Percentiles rank a stretch among this genome's conserved stretches.
These are phyloP conservation scores for Trichosporon sp. DNA, from an alignment of 1,284 basidiomycete species.

Conservation along the genomic window DNA sequence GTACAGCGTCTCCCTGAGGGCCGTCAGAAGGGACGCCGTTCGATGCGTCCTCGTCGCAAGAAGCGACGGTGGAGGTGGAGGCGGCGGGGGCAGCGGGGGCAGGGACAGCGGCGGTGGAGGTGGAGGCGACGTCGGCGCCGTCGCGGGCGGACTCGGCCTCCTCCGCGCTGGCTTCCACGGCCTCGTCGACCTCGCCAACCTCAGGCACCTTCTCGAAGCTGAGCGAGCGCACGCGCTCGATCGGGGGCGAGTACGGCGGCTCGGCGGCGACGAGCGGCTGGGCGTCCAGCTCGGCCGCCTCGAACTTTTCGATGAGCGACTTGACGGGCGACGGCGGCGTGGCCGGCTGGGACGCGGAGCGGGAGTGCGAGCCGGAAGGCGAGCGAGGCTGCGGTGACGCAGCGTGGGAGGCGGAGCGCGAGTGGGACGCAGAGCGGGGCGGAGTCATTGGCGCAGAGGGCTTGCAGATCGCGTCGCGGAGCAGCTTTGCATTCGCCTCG, in stretches of 20 bases:
- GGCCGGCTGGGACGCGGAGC: not conserved
- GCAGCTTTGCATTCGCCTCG: not conserved
- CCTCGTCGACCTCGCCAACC: not conserved
- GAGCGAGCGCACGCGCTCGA: not conserved
- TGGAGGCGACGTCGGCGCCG: not conserved
- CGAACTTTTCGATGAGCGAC: conserved; percentile 1
- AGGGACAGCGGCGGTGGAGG: not conserved
- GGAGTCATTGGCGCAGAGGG: not conserved
- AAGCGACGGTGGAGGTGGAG: not conserved
- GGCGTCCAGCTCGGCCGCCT: not conserved
- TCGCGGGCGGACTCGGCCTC: not conserved
- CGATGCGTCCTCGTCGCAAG: not conserved
- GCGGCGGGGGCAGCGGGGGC: not conserved
- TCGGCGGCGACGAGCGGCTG: not conserved
- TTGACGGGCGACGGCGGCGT: not conserved
- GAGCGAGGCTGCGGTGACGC: not conserved
- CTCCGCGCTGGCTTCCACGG: not conserved
- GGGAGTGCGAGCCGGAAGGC: not conserved
- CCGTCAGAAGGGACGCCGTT: not conserved
- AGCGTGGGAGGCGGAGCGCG: not conserved
- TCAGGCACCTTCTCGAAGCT: not conserved
- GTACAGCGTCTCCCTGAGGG: not conserved
- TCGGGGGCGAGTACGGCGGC: not conserved
- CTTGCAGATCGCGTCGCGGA: not conserved
- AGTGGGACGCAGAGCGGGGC: not conserved